phyloP scores from a whole-genome alignment of 495 filamentous ascomycete genomes.

The Trichocladium uniseriatum region DNA sequence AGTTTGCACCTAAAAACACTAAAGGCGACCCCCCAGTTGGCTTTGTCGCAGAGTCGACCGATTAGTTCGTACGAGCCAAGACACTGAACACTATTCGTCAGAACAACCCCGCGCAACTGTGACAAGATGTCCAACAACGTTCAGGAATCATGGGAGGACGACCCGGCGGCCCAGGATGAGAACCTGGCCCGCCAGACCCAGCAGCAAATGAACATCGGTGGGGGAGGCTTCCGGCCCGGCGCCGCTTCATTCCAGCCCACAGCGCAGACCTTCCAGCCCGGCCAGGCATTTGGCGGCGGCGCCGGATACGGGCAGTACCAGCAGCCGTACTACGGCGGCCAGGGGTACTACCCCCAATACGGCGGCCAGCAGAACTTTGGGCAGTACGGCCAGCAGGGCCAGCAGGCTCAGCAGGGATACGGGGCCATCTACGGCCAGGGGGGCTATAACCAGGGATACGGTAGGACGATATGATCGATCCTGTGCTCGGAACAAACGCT shows the following conservation, averaged over 20 bases:
- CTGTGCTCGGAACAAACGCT: slow-evolving; percentile 20
- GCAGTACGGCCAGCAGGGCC: slow-evolving; percentile 36
- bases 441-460: slow-evolving; percentile 54
- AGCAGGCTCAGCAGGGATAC: slow-evolving; percentile 35
- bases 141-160: slow-evolving; percentile 93
- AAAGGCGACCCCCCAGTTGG: background rate
- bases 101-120: background rate
- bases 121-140: slow-evolving; percentile 59
- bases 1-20: background rate
- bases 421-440: slow-evolving; percentile 38
- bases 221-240: slow-evolving; percentile 58
- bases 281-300: slow-evolving; percentile 50
- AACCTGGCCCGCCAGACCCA: slow-evolving; percentile 72
- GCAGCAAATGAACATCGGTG: slow-evolving; percentile 63
- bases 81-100: background rate
- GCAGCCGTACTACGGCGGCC: slow-evolving; percentile 38
- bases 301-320: slow-evolving; percentile 40
- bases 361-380: slow-evolving; percentile 44
- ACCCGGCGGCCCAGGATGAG: slow-evolving; percentile 78
- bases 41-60: background rate
- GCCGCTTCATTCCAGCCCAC: slow-evolving; percentile 74
- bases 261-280: slow-evolving; percentile 68
- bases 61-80: background rate
- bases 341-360: slow-evolving; percentile 51
- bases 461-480: slow-evolving; percentile 23